These are phyloP conservation scores for Penstemon newberryi DNA, from an alignment of 257 asterid species.

Conservation along the genomic window DNA sequence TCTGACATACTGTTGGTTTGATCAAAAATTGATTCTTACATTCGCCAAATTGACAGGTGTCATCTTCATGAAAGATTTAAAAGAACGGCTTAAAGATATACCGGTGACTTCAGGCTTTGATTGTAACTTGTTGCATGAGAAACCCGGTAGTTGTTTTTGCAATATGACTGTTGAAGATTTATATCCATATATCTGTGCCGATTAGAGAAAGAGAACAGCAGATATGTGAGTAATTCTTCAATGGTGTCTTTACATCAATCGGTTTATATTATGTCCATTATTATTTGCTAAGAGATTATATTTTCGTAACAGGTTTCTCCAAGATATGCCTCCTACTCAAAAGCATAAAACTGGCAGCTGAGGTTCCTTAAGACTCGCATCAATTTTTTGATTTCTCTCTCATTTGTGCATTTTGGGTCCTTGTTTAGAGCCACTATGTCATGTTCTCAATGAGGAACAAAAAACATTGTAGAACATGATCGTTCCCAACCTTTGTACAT, in stretches of 20 bases:
- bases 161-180: conserved; percentile 49
- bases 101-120: conserved; percentile 32
- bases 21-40: conserved; percentile 3
- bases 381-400: neutral
- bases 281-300: conserved; percentile 2
- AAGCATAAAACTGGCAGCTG: conserved; percentile 37
- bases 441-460: neutral
- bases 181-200: conserved; percentile 43
- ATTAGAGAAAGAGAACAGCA: conserved; percentile 43
- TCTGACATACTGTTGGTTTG: neutral
- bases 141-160: conserved; percentile 35
- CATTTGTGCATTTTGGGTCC: neutral
- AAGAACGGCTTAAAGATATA: conserved; percentile 42
- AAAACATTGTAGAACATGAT: neutral
- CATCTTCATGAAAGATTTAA: conserved; percentile 47
- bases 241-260: neutral
- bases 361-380: conserved; percentile 12
- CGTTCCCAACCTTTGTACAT: no score
- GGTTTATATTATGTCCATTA: neutral
- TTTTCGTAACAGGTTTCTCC: conserved; percentile 40
- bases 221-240: conserved; percentile 47
- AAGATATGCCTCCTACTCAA: conserved; percentile 36
- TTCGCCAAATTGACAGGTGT: conserved; percentile 35
- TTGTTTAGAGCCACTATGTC: neutral
- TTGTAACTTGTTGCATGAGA: conserved; percentile 39